phyloP scores from a whole-genome alignment of 148 eudicot species.

The Selenicereus undatus region DNA sequence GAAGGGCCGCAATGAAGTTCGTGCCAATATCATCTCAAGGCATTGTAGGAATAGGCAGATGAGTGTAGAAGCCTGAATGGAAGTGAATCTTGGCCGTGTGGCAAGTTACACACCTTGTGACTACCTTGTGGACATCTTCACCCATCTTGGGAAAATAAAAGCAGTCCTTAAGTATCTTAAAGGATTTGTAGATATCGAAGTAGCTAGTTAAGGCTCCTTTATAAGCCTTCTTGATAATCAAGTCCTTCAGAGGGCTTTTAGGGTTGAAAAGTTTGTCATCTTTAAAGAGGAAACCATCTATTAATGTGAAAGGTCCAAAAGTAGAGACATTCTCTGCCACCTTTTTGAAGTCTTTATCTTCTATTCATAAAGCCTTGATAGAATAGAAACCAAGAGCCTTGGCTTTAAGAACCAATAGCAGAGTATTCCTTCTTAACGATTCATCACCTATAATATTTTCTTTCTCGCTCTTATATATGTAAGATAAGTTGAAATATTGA shows the following conservation, averaged over 20 bases:
- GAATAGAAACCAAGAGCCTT: no score
- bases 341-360: no score
- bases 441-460: background rate
- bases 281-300: no score
- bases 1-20: background rate
- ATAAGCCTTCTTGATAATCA: background rate
- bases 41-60: background rate
- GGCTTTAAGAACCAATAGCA: no score
- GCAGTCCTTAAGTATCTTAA: background rate
- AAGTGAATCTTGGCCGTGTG: background rate
- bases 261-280: background rate
- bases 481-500: background rate
- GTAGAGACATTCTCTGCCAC: no score
- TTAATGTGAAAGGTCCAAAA: background rate
- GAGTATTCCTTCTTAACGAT: background rate
- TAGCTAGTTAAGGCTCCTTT: no score
- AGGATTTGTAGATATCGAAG: no score
- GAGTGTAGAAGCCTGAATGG: background rate
- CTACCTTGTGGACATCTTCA: no score
- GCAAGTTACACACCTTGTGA: no score
- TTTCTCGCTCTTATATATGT: background rate
- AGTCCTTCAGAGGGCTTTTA: no score
- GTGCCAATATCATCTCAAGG: background rate
- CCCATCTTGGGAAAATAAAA: no score
- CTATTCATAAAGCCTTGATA: no score